Evolutionary conservation across 345 rosid species (phyloP).

Genomic region (Eucalyptus urophylla): DNA sequence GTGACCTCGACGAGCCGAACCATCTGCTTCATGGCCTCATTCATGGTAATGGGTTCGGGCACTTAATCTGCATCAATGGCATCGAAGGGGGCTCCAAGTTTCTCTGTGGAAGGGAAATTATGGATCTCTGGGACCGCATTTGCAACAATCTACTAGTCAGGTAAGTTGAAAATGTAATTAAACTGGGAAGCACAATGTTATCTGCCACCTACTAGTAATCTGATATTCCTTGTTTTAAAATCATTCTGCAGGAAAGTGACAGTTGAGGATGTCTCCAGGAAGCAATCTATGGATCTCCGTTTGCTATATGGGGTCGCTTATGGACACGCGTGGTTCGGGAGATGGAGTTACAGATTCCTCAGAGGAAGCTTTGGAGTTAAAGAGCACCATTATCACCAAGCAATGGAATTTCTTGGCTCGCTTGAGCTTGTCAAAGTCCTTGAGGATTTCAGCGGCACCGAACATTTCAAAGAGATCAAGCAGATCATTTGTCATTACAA

Average conservation of each 20-base stretch:
- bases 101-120: slow-evolving; percentile 64
- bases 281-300: slow-evolving; percentile 64
- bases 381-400: slow-evolving; percentile 40
- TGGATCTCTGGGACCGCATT: slow-evolving; percentile 84
- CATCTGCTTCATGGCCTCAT: slow-evolving; percentile 86
- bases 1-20: slow-evolving; percentile 31
- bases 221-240: background rate
- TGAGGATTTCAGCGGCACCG: slow-evolving; percentile 19
- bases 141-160: slow-evolving; percentile 44
- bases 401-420: slow-evolving; percentile 57
- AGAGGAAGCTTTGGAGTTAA: slow-evolving; percentile 76
- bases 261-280: slow-evolving; percentile 62
- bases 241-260: slow-evolving; percentile 40
- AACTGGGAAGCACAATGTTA: background rate
- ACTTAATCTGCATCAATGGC: slow-evolving; percentile 71
- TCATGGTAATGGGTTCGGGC: slow-evolving; percentile 82
- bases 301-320: slow-evolving; percentile 74
- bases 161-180: slow-evolving; percentile 4
- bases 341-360: slow-evolving; percentile 74
- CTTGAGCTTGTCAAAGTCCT: slow-evolving; percentile 34
- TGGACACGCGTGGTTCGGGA: slow-evolving; percentile 85
- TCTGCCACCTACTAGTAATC: background rate
- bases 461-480: slow-evolving; percentile 16
- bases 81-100: slow-evolving; percentile 62
- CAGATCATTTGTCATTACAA: slow-evolving; percentile 37